Evolutionary conservation across 1,284 basidiomycete genomes (phyloP).

Genomic region (Trametes versicolor): DNA sequence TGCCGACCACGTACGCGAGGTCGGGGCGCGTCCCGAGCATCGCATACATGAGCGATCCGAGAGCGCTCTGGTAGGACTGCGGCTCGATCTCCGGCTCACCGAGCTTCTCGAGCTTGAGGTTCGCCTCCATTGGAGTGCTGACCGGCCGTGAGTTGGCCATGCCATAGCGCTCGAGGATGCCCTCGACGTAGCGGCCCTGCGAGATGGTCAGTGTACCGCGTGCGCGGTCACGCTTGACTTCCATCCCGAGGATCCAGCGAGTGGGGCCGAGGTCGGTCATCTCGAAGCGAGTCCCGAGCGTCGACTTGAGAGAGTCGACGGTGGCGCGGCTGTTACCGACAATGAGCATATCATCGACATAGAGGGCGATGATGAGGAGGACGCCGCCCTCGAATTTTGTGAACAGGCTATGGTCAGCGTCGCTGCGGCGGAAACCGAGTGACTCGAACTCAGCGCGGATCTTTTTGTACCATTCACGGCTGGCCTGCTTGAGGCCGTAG

Average conservation of each 20-base stretch:
- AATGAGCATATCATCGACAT: slow-evolving; percentile 39
- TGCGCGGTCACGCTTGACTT: slow-evolving; percentile 43
- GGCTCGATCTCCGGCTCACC: slow-evolving; percentile 16
- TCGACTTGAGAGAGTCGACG: background rate
- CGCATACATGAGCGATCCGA: slow-evolving; percentile 24
- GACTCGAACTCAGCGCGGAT: background rate
- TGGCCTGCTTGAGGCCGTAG: slow-evolving; percentile 38
- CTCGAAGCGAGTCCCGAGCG: slow-evolving; percentile 24
- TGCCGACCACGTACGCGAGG: slow-evolving; percentile 27
- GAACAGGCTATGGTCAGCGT: slow-evolving; percentile 28
- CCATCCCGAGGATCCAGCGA: slow-evolving; percentile 48
- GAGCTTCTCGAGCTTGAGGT: slow-evolving; percentile 24
- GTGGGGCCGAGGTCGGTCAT: slow-evolving; percentile 41
- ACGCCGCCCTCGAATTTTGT: slow-evolving; percentile 16
- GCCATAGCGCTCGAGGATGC: slow-evolving; percentile 45
- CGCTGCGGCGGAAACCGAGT: slow-evolving; percentile 20
- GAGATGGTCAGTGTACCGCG: slow-evolving; percentile 42
- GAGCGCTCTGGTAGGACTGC: background rate
- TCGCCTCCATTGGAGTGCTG: slow-evolving; percentile 44
- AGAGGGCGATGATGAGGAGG: slow-evolving; percentile 33
- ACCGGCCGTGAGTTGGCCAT: slow-evolving; percentile 46
- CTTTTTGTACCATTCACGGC: slow-evolving; percentile 32
- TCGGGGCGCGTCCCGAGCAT: slow-evolving; percentile 28
- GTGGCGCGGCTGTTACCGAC: background rate
- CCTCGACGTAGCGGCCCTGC: slow-evolving; percentile 47